phyloP scores from a whole-genome alignment of 805 yeast species.

The Ogataea minuta region DNA sequence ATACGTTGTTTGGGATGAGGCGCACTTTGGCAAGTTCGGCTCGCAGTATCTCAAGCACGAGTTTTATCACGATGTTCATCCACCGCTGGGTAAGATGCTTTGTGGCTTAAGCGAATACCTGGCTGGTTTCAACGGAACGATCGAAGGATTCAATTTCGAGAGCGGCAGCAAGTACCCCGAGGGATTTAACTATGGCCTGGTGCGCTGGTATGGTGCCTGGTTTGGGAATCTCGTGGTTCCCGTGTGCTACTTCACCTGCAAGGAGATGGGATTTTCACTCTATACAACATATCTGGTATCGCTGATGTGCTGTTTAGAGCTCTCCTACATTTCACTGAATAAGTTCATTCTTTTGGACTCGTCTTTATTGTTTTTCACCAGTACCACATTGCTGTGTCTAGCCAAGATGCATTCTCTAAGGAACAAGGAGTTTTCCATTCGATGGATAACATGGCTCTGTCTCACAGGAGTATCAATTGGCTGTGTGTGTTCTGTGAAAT shows the following conservation, averaged over 20 bases:
- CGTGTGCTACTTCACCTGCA: constrained; percentile 67
- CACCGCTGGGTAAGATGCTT: constrained; percentile 93
- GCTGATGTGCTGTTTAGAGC: constrained; percentile 63
- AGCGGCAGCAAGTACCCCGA: constrained; percentile 66
- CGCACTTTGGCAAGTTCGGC: constrained; percentile 94
- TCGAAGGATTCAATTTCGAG: constrained; percentile 58
- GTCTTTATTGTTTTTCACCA: constrained; percentile 72
- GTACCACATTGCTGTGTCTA: constrained; percentile 62
- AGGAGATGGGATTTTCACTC: constrained; percentile 50
- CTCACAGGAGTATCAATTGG: constrained; percentile 70
- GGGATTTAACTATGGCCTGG: constrained; percentile 54
- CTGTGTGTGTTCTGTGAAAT: constrained; percentile 79
- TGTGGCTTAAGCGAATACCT: constrained; percentile 84
- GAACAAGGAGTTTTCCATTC: constrained; percentile 36
- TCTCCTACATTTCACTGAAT: constrained; percentile 65
- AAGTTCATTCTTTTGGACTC: constrained; percentile 77
- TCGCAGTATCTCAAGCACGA: constrained; percentile 84
- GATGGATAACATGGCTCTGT: constrained; percentile 55
- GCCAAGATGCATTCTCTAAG: constrained; percentile 52
- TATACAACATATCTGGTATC: constrained; percentile 60
- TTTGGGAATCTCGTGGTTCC: constrained; percentile 70
- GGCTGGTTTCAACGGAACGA: constrained; percentile 73
- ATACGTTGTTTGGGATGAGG: constrained; percentile 85
- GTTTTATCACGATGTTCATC: constrained; percentile 95
- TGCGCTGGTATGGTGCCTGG: constrained; percentile 70